Evolutionary conservation across 2,329 filamentous ascomycete genomes (phyloP).

Genomic region (Fusarium fracticaudum): DNA sequence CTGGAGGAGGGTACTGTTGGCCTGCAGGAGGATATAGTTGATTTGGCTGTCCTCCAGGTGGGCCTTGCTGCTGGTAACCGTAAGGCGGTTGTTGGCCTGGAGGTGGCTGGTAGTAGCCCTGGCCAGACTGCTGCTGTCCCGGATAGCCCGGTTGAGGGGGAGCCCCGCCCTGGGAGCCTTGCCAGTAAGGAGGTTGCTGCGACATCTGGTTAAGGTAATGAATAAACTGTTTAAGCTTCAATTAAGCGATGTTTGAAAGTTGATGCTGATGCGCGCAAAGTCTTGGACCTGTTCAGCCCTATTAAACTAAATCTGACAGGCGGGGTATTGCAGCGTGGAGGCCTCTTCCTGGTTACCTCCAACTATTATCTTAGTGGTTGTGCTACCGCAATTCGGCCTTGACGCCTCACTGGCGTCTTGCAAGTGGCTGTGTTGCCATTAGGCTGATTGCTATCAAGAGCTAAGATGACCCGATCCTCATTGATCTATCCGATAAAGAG

Average conservation of each 20-base stretch:
- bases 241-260: neutral
- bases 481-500: neutral
- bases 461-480: neutral
- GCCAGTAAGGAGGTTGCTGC: conserved; percentile 37
- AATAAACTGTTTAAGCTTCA: neutral
- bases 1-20: conserved; percentile 7
- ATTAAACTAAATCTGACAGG: neutral
- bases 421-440: neutral
- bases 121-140: conserved; percentile 14
- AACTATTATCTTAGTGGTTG: neutral
- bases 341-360: conserved; percentile 3
- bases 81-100: conserved; percentile 25
- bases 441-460: neutral
- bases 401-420: neutral
- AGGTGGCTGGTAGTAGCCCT: conserved; percentile 23
- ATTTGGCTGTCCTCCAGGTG: neutral
- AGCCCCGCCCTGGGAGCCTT: conserved; percentile 7
- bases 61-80: conserved; percentile 14
- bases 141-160: conserved; percentile 16
- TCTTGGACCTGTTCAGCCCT: neutral
- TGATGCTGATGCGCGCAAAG: neutral
- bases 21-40: conserved; percentile 20
- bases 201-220: neutral
- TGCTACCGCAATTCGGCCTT: neutral
- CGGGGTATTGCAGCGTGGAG: neutral